phyloP scores from a whole-genome alignment of 345 rosid genomes.

The Erysimum cheiranthoides region DNA sequence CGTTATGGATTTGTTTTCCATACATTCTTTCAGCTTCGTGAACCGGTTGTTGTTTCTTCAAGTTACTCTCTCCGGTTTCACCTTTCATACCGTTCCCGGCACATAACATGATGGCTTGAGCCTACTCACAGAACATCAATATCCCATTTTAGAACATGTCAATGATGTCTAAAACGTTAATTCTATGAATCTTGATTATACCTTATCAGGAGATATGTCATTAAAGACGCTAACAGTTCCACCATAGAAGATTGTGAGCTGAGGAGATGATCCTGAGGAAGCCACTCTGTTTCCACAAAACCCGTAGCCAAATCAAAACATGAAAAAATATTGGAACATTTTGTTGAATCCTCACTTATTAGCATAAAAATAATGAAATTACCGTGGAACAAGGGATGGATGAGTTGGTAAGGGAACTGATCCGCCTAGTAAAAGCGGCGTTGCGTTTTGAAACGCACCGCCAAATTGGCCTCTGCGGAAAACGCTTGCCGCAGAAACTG shows the following conservation, averaged over 20 bases:
- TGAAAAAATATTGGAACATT: background rate
- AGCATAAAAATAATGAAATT: background rate
- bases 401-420: slow-evolving; percentile 38
- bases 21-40: slow-evolving; percentile 23
- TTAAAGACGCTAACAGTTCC: slow-evolving; percentile 75
- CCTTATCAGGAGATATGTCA: slow-evolving; percentile 83
- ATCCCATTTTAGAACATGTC: background rate
- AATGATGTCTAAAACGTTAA: background rate
- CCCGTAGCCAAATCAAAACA: background rate
- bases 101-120: slow-evolving; percentile 83
- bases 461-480: slow-evolving; percentile 24
- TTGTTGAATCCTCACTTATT: background rate
- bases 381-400: slow-evolving; percentile 34
- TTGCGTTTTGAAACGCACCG: slow-evolving; percentile 36
- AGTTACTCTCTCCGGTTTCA: slow-evolving; percentile 28
- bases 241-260: slow-evolving; percentile 80
- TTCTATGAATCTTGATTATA: slow-evolving; percentile 35
- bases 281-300: slow-evolving; percentile 49
- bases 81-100: slow-evolving; percentile 60
- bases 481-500: slow-evolving; percentile 31
- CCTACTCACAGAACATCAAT: slow-evolving; percentile 51
- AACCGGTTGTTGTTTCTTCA: slow-evolving; percentile 33
- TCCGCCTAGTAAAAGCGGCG: slow-evolving; percentile 42
- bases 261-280: slow-evolving; percentile 52
- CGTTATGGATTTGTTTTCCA: slow-evolving; percentile 50